Evolutionary conservation across 169 alveolate genomes (phyloP), one percentile per base, ranked within the genome.

Genomic region (Plasmodium gaboni): DNA sequence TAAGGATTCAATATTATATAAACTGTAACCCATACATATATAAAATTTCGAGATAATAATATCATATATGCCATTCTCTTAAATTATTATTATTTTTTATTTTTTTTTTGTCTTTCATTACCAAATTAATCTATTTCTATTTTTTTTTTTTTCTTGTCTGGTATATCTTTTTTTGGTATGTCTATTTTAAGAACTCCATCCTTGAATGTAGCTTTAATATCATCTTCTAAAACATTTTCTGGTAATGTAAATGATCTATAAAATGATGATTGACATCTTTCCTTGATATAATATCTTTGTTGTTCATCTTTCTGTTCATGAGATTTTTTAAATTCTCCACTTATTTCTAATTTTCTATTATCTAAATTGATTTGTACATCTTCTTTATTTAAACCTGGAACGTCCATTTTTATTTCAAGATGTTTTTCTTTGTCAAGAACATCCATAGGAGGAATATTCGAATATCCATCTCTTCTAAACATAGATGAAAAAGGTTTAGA

Each of bases 111-210:
- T 13, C 12, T 32, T 73, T 61, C 51, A 8, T 73, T 48, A 73
- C 51, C 57, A 28, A 28, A 28, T 28, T 28, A 28, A 28, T 28
- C 38, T 28, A 28, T 28, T 76, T 76, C 89, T 17, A 76, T 65
- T 76, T 76, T 64, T 32, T 63, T 83, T 59, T 83, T 68, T 68
- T 83, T 67, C 26, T 83, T 65, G n/a, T 64, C 71, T 8, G 19
- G 9, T 12, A 26, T n/a, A 17, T 67, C 83, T 28, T 69, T 69
- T 73, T 83, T 83, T 8, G 80, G 74, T 24, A 83, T 70, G 28
- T 69, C 73, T 53, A 83, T 83, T 70, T 70, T 83, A 57, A 83
- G 70, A 38, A 83, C 57, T 4, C 91, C 91, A 83, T 68, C 91
- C 51, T 83, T 83, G 24, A 68, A 83, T 26, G 83, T 83, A 48